Evolutionary conservation across 305 asterid species (phyloP).

Genomic region (Coffea humblotiana): DNA sequence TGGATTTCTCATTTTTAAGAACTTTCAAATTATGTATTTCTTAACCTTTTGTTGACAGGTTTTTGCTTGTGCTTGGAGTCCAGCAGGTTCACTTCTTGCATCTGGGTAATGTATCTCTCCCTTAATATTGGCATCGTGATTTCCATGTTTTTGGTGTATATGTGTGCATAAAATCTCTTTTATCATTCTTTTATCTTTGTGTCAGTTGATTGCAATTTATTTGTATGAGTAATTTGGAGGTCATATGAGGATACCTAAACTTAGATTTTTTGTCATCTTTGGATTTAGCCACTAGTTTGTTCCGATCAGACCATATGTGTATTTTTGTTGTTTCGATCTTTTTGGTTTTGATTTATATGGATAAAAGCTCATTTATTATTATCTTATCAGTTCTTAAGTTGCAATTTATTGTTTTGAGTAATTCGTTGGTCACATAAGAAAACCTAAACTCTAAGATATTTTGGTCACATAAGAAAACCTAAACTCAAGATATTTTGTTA

Average conservation of each 20-base stretch:
- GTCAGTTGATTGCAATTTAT: background rate
- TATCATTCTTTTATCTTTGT: background rate
- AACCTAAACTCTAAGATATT: background rate
- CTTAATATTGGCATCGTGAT: conserved; percentile 20
- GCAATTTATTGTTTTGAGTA: too few relatives aligned
- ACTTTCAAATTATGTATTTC: background rate
- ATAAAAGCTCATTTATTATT: too few relatives aligned
- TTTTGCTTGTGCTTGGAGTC: conserved; percentile 98
- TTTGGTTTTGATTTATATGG: too few relatives aligned
- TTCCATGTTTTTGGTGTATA: background rate
- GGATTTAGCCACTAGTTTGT: background rate
- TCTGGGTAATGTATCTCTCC: conserved; percentile 68
- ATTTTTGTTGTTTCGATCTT: background rate
- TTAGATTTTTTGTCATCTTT: background rate
- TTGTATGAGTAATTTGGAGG: background rate
- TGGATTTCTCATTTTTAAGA: background rate
- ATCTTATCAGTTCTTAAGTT: background rate
- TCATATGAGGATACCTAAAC: background rate
- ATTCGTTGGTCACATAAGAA: background rate
- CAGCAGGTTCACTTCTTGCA: conserved; percentile 90
- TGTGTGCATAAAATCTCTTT: conserved; percentile 4
- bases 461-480: background rate
- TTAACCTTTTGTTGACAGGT: conserved; percentile 52
- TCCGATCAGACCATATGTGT: background rate
- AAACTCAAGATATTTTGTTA: background rate